These are phyloP conservation scores for Phialophora tarda DNA, from an alignment of 2,329 filamentous ascomycete species.

Conservation along the genomic window DNA sequence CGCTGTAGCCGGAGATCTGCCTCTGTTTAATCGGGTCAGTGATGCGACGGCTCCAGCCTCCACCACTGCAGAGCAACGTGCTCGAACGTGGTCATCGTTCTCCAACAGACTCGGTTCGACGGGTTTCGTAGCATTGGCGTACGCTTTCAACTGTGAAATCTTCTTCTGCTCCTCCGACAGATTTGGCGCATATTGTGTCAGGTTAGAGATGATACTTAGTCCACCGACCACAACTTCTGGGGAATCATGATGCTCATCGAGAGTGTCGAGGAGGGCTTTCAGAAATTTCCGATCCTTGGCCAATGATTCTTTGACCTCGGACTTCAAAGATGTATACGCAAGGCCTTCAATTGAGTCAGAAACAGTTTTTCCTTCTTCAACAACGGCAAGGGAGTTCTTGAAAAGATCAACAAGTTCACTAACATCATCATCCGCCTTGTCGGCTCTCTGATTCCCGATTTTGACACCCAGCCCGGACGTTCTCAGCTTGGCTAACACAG, in stretches of 20 bases:
- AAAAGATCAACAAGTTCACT: slow-evolving; percentile 62
- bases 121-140: slow-evolving; percentile 81
- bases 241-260: slow-evolving; percentile 59
- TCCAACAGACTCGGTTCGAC: slow-evolving; percentile 69
- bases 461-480: slow-evolving; percentile 43
- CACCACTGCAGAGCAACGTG: slow-evolving; percentile 78
- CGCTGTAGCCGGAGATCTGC: slow-evolving; percentile 70
- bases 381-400: slow-evolving; percentile 51
- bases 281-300: slow-evolving; percentile 72
- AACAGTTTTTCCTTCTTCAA: slow-evolving; percentile 59
- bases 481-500: slow-evolving; percentile 72
- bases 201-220: slow-evolving; percentile 81
- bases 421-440: slow-evolving; percentile 50
- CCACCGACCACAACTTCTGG: slow-evolving; percentile 81
- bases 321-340: slow-evolving; percentile 86
- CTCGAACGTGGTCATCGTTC: slow-evolving; percentile 74
- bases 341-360: slow-evolving; percentile 85
- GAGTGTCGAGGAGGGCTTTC: slow-evolving; percentile 64
- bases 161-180: slow-evolving; percentile 90
- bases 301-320: slow-evolving; percentile 82
- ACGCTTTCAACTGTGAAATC: slow-evolving; percentile 89
- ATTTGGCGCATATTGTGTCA: slow-evolving; percentile 78
- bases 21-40: slow-evolving; percentile 76
- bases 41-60: slow-evolving; percentile 78
- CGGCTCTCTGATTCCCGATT: slow-evolving; percentile 44